Conservation (phyloP, 177 flowering plant species). For the Vitis hybrid region DNA sequence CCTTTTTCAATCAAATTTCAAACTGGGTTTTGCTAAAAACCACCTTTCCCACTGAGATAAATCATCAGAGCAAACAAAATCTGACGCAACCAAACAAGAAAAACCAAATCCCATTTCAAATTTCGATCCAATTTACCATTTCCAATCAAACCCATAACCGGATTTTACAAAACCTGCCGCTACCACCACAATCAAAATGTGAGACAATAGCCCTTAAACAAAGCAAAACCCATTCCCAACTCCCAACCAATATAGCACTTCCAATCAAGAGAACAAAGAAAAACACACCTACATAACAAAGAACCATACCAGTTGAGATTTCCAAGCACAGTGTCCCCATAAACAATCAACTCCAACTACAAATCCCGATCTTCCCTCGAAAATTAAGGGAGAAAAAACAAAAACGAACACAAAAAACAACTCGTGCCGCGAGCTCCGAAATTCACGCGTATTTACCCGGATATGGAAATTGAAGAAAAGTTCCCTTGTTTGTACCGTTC, state of each 20-base stretch:
- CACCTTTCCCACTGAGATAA: not conserved
- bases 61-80: not conserved
- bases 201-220: not conserved
- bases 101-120: slow-evolving; percentile 14
- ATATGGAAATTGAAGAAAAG: slow-evolving; percentile 10
- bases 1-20: not conserved
- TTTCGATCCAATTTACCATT: not conserved
- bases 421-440: slow-evolving; percentile 6
- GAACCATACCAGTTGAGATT: slow-evolving; percentile 20
- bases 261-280: slow-evolving; percentile 2
- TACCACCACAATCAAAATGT: too few species aligned
- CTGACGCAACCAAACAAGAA: not conserved
- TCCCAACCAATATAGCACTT: not conserved
- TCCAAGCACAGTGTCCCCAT: slow-evolving; percentile 13
- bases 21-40: not conserved
- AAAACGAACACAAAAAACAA: slow-evolving; percentile 1
- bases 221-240: not conserved
- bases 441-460: slow-evolving; percentile 15
- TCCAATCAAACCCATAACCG: slow-evolving; percentile 1
- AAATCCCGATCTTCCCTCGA: slow-evolving; percentile 4
- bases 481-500: slow-evolving; percentile 4
- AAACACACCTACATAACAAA: slow-evolving; percentile 1
- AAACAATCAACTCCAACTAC: not conserved
- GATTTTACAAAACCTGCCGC: too few species aligned
- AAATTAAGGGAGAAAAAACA: not conserved